Evolutionary conservation across 2,329 filamentous ascomycete genomes (phyloP).

Genomic region (Aspergillus sergii): DNA sequence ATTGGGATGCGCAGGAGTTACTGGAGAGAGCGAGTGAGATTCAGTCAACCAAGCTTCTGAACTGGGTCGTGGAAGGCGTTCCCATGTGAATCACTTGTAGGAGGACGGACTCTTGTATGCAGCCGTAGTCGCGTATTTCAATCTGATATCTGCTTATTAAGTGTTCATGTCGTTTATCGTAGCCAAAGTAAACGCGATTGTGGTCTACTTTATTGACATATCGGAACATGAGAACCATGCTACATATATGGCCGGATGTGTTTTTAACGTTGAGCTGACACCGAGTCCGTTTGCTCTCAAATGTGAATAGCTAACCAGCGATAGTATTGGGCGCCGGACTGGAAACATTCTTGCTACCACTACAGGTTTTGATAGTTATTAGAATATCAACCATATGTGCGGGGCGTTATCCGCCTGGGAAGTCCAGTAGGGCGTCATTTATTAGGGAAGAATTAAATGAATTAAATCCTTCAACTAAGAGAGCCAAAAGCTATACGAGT

Average conservation of each 20-base stretch:
- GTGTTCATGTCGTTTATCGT: background rate
- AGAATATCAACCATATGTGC: no score
- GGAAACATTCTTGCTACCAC: no score
- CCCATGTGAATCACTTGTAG: background rate
- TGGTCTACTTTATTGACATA: no score
- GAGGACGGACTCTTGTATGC: background rate
- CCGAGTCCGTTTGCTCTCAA: no score
- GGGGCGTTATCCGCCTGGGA: no score
- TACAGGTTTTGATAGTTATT: no score
- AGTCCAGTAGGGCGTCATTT: background rate
- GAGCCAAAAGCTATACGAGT: background rate
- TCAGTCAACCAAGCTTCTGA: background rate
- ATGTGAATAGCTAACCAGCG: no score
- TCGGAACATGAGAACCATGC: no score
- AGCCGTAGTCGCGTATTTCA: background rate
- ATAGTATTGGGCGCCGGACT: no score
- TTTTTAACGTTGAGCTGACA: rapidly evolving
- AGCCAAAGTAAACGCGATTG: no score
- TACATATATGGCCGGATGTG: no score
- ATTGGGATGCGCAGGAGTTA: conserved; percentile 57
- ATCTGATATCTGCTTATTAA: background rate
- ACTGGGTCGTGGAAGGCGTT: background rate
- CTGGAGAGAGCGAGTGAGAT: conserved; percentile 43
- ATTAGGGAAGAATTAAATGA: background rate
- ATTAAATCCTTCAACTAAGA: background rate